Percentiles rank a stretch among this genome's conserved stretches.
Evolutionary conservation across 1,139 yeast genomes (phyloP).

Genomic region (Geotrichum europaeum): DNA sequence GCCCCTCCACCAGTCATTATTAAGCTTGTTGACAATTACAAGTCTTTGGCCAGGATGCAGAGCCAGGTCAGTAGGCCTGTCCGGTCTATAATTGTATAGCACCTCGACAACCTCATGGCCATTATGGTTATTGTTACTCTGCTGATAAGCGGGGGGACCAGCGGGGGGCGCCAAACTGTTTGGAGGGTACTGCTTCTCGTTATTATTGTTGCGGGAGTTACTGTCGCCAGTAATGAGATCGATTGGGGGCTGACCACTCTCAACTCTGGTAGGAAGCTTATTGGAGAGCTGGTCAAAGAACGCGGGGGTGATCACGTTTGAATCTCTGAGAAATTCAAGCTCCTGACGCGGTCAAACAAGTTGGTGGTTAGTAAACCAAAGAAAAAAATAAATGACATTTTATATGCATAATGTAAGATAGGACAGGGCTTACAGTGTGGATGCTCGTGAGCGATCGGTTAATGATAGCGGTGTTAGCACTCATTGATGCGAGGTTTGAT

Average conservation of each 20-base stretch:
- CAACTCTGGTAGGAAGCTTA: slow-evolving; percentile 56
- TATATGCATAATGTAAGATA: not conserved
- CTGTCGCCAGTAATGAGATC: slow-evolving; percentile 19
- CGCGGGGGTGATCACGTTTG: slow-evolving; percentile 61
- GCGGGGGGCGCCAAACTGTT: slow-evolving; percentile 19
- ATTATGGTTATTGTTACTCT: not conserved
- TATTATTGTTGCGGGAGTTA: not conserved
- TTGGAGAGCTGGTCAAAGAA: slow-evolving; percentile 48
- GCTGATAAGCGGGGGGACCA: slow-evolving; percentile 20
- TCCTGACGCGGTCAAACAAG: slow-evolving; percentile 38
- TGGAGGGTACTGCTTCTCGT: not conserved
- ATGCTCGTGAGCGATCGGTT: slow-evolving; percentile 74
- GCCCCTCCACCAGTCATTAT: slow-evolving; percentile 93
- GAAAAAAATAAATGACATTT: not conserved
- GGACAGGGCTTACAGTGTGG: slow-evolving; percentile 47
- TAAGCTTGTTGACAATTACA: slow-evolving; percentile 63
- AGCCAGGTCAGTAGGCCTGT: slow-evolving; percentile 66
- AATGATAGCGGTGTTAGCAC: slow-evolving; percentile 44
- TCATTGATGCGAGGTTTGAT: not conserved
- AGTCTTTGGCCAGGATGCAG: slow-evolving; percentile 63
- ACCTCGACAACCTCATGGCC: slow-evolving; percentile 51
- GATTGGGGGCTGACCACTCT: slow-evolving; percentile 49
- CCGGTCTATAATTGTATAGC: slow-evolving; percentile 61
- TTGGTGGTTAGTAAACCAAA: not conserved
- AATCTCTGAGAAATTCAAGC: slow-evolving; percentile 72